Evolutionary conservation across 176 grass and related monocot genomes (phyloP).

Genomic region (Eleusine indica): DNA sequence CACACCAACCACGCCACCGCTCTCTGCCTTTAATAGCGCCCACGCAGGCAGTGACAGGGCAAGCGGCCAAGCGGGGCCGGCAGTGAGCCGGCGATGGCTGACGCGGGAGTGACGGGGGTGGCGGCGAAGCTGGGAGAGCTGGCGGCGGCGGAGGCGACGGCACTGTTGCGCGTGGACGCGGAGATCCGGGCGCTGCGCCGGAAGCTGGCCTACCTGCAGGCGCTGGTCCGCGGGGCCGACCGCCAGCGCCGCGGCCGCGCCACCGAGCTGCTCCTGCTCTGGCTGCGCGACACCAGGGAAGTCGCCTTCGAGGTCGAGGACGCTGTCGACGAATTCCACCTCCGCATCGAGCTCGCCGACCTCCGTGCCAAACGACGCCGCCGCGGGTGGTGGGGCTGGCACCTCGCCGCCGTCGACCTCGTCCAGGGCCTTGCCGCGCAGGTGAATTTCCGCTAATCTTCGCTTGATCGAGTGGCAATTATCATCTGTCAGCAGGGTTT

Average conservation of each 20-base stretch:
- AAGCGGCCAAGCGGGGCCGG: background rate
- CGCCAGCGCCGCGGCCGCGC: conserved; percentile 45
- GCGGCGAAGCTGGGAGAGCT: conserved; percentile 48
- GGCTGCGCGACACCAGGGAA: conserved; percentile 54
- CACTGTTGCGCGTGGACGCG: conserved; percentile 40
- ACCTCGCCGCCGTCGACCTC: conserved; percentile 32
- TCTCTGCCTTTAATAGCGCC: too few species aligned
- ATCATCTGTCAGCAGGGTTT: background rate
- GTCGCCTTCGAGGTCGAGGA: conserved; percentile 59
- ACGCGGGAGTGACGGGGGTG: conserved; percentile 47
- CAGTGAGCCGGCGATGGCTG: conserved; percentile 30
- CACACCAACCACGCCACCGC: too few species aligned
- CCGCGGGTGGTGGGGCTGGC: conserved; percentile 39
- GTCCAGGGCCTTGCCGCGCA: conserved; percentile 30
- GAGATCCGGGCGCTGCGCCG: conserved; percentile 49
- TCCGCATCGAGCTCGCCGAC: conserved; percentile 42
- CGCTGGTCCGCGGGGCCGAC: conserved; percentile 49
- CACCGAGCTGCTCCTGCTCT: conserved; percentile 52
- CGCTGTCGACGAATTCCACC: conserved; percentile 58
- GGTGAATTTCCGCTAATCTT: background rate
- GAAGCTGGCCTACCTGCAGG: conserved; percentile 52
- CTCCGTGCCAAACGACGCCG: conserved; percentile 28
- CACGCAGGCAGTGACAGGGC: too few species aligned
- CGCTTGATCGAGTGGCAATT: background rate
- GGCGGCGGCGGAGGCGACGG: conserved; percentile 45